Evolutionary conservation across 2,329 filamentous ascomycete genomes (phyloP).

Genomic region (Esteya vermicola): DNA sequence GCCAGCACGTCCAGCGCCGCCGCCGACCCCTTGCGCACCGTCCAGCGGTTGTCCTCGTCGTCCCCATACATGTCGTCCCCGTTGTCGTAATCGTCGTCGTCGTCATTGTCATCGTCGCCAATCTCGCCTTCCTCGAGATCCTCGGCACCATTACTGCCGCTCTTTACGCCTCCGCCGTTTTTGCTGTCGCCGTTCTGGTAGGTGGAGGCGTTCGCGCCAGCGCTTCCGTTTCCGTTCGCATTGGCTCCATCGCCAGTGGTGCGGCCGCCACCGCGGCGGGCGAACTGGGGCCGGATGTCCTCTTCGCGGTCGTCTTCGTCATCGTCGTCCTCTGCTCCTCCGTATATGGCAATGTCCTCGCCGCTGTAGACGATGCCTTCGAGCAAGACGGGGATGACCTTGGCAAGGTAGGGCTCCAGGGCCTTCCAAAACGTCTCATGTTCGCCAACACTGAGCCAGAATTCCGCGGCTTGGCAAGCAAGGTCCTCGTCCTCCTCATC

Average conservation of each 20-base stretch:
- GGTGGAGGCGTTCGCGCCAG: conserved; percentile 29
- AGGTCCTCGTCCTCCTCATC: conserved; percentile 77
- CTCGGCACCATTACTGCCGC: conserved; percentile 41
- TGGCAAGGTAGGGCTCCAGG: conserved; percentile 62
- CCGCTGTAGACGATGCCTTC: conserved; percentile 94
- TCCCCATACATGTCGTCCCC: conserved; percentile 60
- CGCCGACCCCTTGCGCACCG: conserved; percentile 89
- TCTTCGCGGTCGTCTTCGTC: conserved; percentile 80
- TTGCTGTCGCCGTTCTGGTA: conserved; percentile 31
- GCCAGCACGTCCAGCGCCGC: conserved; percentile 91
- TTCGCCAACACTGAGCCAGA: conserved; percentile 90
- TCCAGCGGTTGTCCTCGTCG: conserved; percentile 88
- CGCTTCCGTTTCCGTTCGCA: conserved; percentile 16
- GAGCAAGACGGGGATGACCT: conserved; percentile 80
- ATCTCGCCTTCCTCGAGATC: conserved; percentile 53
- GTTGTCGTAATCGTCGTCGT: conserved; percentile 73
- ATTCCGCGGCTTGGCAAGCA: conserved; percentile 88
- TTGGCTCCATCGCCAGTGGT: conserved; percentile 31
- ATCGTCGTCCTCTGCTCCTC: conserved; percentile 75
- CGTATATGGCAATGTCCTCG: conserved; percentile 77
- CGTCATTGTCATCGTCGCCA: conserved; percentile 62
- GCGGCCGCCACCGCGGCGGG: conserved; percentile 50
- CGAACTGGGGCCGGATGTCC: conserved; percentile 87
- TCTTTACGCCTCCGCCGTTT: conserved; percentile 36
- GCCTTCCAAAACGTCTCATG: conserved; percentile 65